Evolutionary conservation across 2,329 filamentous ascomycete species (phyloP), one percentile per base, ranked within the genome.

Genomic region (Aspergillus hiratsukae): DNA sequence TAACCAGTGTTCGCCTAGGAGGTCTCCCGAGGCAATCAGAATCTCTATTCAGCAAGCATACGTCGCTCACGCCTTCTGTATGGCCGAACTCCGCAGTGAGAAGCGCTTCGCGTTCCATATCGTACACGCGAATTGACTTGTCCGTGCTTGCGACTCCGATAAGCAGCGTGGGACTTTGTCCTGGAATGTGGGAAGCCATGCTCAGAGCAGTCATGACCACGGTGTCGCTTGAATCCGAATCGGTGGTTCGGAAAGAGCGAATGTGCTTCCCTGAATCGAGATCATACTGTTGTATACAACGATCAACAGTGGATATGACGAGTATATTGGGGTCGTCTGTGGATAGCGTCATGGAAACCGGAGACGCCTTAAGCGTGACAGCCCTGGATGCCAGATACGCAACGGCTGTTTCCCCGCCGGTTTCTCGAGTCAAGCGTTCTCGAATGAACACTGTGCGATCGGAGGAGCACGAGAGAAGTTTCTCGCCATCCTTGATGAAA

Each of bases 1-100:
- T 92, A 52, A 93, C 83, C 45, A 91, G 76, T 9, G 70, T 75
- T 48, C 69, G 73, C 53, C 70, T 70, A 27, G 77, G 75, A 17
- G 80, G 77, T 17, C 83, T 81, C 43, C 70, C 68, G 7, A 72
- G 58, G 52, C 67, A 57, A 37, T 64, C 58, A 28, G 60, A 56
- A 3, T 68, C 59, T 17, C 60, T 64, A 54, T 88, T 83, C 10
- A 93, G 72, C 19, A 97, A 76, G 3, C 88, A 83, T 19, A 95
- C 85, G 58, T 92, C 92, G 52, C 90, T 96, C 61, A 99, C 91
- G 8, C 92, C 89, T 69, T 97, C 92, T 0, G 92, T 96, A 65
- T 99, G 94, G 1, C 94, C 94, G 84, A 91, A 97, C 75, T 97
- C 94, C 43, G 91, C 86, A 51, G 91, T 89, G 28, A 97, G 76